Percentiles rank a stretch among this genome's conserved stretches.
Conservation (phyloP, 1,284 basidiomycete species). For the Dichomitus squalens region DNA sequence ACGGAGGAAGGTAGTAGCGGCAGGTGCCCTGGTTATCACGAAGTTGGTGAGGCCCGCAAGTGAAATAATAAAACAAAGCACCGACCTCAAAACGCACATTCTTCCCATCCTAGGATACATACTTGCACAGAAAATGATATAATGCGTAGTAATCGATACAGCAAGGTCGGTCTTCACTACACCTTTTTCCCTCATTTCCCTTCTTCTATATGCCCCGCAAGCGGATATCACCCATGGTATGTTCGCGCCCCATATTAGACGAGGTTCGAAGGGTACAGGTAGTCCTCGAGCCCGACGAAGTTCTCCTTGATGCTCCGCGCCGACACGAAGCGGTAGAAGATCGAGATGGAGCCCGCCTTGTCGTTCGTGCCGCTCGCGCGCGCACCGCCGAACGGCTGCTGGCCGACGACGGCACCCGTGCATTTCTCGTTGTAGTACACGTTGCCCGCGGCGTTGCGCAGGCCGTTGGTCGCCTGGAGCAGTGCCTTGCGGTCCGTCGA, state of each 20-base stretch:
- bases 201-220: neutral
- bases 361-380: slow-evolving; percentile 97
- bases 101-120: neutral
- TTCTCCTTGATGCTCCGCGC: slow-evolving; percentile 97
- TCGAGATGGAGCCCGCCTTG: slow-evolving; percentile 91
- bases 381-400: slow-evolving; percentile 97
- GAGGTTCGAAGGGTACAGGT: slow-evolving; percentile 86
- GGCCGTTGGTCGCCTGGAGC: slow-evolving; percentile 71
- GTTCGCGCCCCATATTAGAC: too few species aligned
- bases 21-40: too few species aligned
- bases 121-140: neutral
- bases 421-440: slow-evolving; percentile 97
- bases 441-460: slow-evolving; percentile 88
- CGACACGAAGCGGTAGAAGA: slow-evolving; percentile 90
- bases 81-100: too few species aligned
- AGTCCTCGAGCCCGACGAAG: slow-evolving; percentile 79
- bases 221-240: too few species aligned
- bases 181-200: neutral
- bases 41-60: too few species aligned
- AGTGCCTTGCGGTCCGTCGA: slow-evolving; percentile 79
- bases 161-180: slow-evolving; percentile 1
- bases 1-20: too few species aligned
- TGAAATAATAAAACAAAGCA: too few species aligned
- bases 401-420: slow-evolving; percentile 94
- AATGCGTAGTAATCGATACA: slow-evolving; percentile 10